Evolutionary conservation across 768 basidiomycete genomes (phyloP).

Genomic region (Hydnum rufescens): DNA sequence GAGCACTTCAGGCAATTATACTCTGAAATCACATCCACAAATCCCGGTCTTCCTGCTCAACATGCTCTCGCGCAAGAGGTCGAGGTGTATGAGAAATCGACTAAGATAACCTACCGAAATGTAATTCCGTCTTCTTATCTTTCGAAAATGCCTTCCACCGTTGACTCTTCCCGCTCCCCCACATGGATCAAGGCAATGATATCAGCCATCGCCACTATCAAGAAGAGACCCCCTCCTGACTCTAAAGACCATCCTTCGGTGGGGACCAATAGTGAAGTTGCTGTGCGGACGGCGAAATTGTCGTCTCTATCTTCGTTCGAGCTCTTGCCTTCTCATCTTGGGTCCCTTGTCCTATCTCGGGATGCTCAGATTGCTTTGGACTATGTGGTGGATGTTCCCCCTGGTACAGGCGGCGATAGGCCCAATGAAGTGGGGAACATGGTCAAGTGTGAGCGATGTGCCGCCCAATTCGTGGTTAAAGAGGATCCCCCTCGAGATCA

Average conservation of each 20-base stretch:
- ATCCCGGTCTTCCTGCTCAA: conserved; percentile 47
- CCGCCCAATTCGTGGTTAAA: conserved; percentile 45
- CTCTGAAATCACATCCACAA: conserved; percentile 28
- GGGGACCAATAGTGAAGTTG: conserved; percentile 50
- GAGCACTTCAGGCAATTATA: conserved; percentile 58
- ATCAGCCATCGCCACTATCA: conserved; percentile 30
- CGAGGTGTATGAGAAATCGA: conserved; percentile 54
- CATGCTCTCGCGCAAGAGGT: conserved; percentile 70
- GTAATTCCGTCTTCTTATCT: no score
- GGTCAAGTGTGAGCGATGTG: conserved; percentile 63
- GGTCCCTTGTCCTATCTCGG: conserved; percentile 36
- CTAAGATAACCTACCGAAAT: conserved; percentile 67
- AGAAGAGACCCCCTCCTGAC: conserved; percentile 35
- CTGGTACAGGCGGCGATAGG: conserved; percentile 38
- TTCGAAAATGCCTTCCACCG: not conserved
- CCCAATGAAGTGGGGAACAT: conserved; percentile 39
- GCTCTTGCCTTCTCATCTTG: conserved; percentile 29
- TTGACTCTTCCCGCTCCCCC: no score
- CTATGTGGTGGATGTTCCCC: conserved; percentile 50
- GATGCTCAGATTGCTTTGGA: conserved; percentile 45
- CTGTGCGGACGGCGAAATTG: conserved; percentile 32
- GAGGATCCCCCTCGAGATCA: conserved; percentile 33
- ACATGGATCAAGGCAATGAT: conserved; percentile 34
- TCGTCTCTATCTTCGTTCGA: conserved; percentile 33
- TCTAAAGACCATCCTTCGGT: conserved; percentile 47